phyloP scores from a whole-genome alignment of 148 eudicot genomes.

The Pharnaceum exiguum region DNA sequence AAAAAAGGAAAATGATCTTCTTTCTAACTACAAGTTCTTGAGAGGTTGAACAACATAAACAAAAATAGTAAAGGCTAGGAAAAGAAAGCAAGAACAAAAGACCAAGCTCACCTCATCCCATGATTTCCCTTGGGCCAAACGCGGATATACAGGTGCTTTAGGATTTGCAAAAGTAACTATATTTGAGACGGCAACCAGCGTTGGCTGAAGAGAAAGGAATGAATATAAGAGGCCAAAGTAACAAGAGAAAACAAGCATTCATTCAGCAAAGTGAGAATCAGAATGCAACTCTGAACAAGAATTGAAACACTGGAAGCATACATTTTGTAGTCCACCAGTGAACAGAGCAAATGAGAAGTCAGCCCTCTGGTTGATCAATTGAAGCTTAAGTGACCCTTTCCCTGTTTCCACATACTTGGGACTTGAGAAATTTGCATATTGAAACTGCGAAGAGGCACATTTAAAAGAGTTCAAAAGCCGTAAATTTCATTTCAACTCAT shows the following conservation, averaged over 20 bases:
- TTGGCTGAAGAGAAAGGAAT: constrained; percentile 45
- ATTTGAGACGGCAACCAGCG: constrained; percentile 73
- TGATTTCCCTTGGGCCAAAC: constrained; percentile 28
- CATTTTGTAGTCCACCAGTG: constrained; percentile 66
- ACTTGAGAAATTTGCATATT: constrained; percentile 65
- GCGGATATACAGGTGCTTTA: constrained; percentile 30
- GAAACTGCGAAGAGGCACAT: constrained; percentile 48
- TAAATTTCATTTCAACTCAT: too few species aligned
- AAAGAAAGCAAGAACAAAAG: not conserved
- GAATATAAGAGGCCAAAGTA: not conserved
- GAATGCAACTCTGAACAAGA: too few species aligned
- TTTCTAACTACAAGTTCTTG: too few species aligned
- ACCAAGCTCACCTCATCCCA: constrained; percentile 26
- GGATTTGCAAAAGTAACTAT: constrained; percentile 67
- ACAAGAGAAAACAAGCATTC: not conserved
- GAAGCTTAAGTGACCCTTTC: constrained; percentile 62
- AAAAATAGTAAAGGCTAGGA: not conserved
- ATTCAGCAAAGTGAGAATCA: too few species aligned
- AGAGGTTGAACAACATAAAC: too few species aligned
- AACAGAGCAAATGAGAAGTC: constrained; percentile 79
- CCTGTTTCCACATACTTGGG: constrained; percentile 53
- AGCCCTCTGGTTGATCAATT: constrained; percentile 79
- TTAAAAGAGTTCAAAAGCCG: not conserved
- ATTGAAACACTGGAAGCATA: constrained; percentile 17
- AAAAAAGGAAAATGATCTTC: too few species aligned